Base-by-base conservation (phyloP, 2,329 filamentous ascomycete genomes). In the Mycogone perniciosa region DNA sequence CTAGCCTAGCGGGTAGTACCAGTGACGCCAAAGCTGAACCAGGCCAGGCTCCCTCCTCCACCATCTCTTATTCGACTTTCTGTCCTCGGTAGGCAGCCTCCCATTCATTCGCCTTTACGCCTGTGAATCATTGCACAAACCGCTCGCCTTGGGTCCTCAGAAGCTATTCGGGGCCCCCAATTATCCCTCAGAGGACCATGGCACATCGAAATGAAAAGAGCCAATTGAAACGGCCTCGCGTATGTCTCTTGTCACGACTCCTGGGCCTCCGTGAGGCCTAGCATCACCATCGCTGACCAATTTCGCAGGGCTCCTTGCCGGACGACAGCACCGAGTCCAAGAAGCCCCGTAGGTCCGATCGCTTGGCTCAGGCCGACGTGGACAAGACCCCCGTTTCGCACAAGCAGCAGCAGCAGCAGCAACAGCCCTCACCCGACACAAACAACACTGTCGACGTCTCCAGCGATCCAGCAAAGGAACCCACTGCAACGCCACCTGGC, bases 151-250 rank as follows among this genome's bases (percentile, higher is more conserved):
- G 43, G 50, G 40, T 40, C 20, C 11, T 52, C 45, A 10, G 31
- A 13, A 48, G 30, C 35, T 44, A 48, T n/a, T 39, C 44, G 27
- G 45, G 45, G 34, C 37, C 43, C 44, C 54, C 47, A 45, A 48
- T 48, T 50, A 48, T 54, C 45, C 44, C 48, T 59, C 61, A 53
- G 58, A 58, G 57, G 62, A 58, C 46, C 57, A 83, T 83, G 81
- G 72, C 81, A 69, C 76, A 82, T 69, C 72, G 76, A 61, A 67
- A 70, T 58, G 86, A 93, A 71, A 88, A 88, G 75, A 90, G 85
- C 74, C 86, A 88, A 72, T 82, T 93, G 73, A 95, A 95, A 76
- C 84, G 89, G 65, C 81, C 75, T 60, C 80, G 85, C 69, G 89
- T 93, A 76, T 66, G 80, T 53, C 56, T 67, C 54, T 59, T 52